Evolutionary conservation across 495 filamentous ascomycete species (phyloP).

Genomic region (Thermothielavioides terrestris): DNA sequence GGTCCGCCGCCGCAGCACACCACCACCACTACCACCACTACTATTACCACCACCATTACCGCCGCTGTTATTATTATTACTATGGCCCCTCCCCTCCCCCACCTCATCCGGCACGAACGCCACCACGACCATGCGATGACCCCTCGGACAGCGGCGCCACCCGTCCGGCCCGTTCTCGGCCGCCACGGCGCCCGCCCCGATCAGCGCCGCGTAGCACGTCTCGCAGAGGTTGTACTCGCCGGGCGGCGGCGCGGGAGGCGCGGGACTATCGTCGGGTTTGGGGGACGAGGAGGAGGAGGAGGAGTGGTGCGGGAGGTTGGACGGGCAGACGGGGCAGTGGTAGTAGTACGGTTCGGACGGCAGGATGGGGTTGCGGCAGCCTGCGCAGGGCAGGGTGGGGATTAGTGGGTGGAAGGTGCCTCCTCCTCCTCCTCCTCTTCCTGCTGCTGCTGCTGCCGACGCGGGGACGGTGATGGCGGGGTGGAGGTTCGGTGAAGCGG

Average conservation of each 20-base stretch:
- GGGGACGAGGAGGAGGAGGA: background rate
- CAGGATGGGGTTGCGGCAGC: conserved; percentile 63
- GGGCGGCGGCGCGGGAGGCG: background rate
- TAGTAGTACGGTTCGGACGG: conserved; percentile 57
- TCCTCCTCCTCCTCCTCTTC: conserved; percentile 21
- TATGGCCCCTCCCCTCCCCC: no score
- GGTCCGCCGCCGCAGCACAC: conserved; percentile 20
- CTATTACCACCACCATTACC: conserved; percentile 5
- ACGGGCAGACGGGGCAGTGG: conserved; percentile 53
- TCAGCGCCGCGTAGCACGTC: conserved; percentile 61
- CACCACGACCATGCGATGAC: conserved; percentile 80
- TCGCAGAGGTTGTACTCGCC: conserved; percentile 82
- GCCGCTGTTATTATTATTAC: background rate
- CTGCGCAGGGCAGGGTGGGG: conserved; percentile 63
- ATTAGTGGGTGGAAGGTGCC: conserved; percentile 46
- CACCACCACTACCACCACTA: background rate
- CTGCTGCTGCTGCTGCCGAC: background rate
- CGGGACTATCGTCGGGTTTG: no score
- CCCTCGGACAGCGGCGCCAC: conserved; percentile 65
- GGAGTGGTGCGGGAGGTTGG: conserved; percentile 10
- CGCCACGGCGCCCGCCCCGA: conserved; percentile 51
- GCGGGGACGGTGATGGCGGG: conserved; percentile 7
- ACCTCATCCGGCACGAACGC: conserved; percentile 55
- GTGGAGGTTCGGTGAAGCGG: background rate
- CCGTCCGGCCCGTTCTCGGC: conserved; percentile 66